Evolutionary conservation across 192 early-diverging fungal genomes (phyloP).

Genomic region (Glomus cerebriforme): DNA sequence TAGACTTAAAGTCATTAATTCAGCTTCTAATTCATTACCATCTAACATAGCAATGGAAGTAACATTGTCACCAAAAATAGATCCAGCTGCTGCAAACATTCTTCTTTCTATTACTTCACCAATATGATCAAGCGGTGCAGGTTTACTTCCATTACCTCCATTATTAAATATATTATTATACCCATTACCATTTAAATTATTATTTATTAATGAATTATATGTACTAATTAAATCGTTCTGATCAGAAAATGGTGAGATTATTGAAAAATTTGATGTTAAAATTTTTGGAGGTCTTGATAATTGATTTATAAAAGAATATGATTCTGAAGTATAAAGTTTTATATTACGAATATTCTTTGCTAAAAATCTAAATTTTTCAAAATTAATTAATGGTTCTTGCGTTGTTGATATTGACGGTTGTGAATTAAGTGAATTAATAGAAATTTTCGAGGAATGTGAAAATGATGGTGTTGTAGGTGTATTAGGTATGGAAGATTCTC

Average conservation of each 20-base stretch:
- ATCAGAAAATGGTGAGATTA: too few relatives aligned
- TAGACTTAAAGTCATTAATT: slow-evolving; percentile 15
- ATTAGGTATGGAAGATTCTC: too few relatives aligned
- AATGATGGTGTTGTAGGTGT: too few relatives aligned
- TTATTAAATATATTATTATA: background rate
- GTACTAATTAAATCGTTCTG: too few relatives aligned
- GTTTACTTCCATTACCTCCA: background rate
- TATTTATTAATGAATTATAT: background rate
- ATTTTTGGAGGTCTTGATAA: background rate
- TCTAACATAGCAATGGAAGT: background rate
- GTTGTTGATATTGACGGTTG: background rate
- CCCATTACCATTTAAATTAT: background rate
- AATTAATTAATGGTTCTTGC: slow-evolving; percentile 40
- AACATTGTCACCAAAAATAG: slow-evolving; percentile 17
- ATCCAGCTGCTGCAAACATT: slow-evolving; percentile 9
- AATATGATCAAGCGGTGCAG: slow-evolving; percentile 4
- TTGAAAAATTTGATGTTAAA: background rate
- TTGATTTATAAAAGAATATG: slow-evolving; percentile 20
- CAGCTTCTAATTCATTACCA: slow-evolving; percentile 27
- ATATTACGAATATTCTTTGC: slow-evolving; percentile 42
- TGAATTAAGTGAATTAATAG: background rate
- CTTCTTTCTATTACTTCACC: slow-evolving; percentile 26
- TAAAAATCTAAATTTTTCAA: slow-evolving; percentile 51
- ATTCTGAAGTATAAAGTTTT: background rate
- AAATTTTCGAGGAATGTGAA: too few relatives aligned